Percentiles rank a stretch among this genome's conserved stretches.
Evolutionary conservation across 129 eudicot genomes (phyloP).

Genomic region (Tagetes erecta): DNA sequence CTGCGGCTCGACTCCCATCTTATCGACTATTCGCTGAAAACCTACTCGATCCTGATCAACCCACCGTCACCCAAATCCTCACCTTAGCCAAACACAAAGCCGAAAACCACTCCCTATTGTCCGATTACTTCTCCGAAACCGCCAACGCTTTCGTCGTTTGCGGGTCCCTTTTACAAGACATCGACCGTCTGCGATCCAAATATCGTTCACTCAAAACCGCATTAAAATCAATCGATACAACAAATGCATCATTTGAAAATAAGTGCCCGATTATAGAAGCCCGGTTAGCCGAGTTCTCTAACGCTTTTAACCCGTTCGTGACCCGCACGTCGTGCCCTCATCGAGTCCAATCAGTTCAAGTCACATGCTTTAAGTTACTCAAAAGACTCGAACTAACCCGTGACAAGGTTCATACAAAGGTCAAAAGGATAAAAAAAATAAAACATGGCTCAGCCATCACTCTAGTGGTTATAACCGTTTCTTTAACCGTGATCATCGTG

Average conservation of each 20-base stretch:
- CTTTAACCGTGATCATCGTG: conserved; percentile 52
- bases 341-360: conserved; percentile 51
- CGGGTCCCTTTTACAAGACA: conserved; percentile 58
- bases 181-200: conserved; percentile 46
- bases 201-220: conserved; percentile 50
- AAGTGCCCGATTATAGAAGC: conserved; percentile 34
- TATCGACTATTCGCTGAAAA: conserved; percentile 83
- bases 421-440: conserved; percentile 41
- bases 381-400: conserved; percentile 71
- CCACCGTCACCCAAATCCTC: conserved; percentile 52
- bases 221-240: conserved; percentile 32
- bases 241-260: not conserved
- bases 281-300: conserved; percentile 48
- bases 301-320: conserved; percentile 65
- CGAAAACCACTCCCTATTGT: conserved; percentile 47
- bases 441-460: conserved; percentile 58
- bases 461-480: conserved; percentile 61
- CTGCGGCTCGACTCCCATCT: conserved; percentile 81
- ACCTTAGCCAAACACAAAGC: conserved; percentile 34
- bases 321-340: conserved; percentile 45
- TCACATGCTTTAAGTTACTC: conserved; percentile 57
- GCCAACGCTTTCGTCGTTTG: conserved; percentile 70
- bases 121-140: conserved; percentile 57
- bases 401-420: conserved; percentile 56
- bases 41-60: conserved; percentile 80